phyloP scores from a whole-genome alignment of 2,329 filamentous ascomycete species.

The Colletotrichum sp. region DNA sequence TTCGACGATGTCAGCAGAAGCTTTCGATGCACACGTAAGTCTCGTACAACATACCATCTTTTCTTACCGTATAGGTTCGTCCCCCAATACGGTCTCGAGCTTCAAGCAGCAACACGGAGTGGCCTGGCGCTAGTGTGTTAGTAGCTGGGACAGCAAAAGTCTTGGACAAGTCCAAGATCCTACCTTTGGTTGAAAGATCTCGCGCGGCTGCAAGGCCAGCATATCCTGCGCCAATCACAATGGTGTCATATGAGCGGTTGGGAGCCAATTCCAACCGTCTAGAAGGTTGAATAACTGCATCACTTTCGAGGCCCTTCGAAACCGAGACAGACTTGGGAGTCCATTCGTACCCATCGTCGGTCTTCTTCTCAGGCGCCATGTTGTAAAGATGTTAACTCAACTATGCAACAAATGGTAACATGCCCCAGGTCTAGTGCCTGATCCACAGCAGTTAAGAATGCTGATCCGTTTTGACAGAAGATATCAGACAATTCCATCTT shows the following conservation, averaged over 20 bases:
- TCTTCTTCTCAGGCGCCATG: neutral
- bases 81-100: conserved; percentile 47
- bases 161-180: neutral
- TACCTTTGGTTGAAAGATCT: conserved; percentile 11
- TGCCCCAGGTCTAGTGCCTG: neutral
- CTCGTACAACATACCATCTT: conserved; percentile 28
- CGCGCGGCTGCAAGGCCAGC: conserved; percentile 24
- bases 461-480: neutral
- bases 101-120: conserved; percentile 40
- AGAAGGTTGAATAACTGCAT: neutral
- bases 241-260: conserved; percentile 19
- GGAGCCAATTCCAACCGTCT: neutral
- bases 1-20: neutral
- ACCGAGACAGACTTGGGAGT: neutral
- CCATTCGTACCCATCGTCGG: neutral
- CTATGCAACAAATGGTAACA: neutral
- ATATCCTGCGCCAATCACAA: conserved; percentile 27
- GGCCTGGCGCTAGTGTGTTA: neutral
- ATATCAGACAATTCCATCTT: neutral
- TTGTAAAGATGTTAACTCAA: neutral
- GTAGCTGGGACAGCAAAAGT: neutral
- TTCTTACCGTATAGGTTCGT: conserved; percentile 41
- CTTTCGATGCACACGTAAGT: neutral
- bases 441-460: neutral
- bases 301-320: neutral